Percentiles rank a stretch among this genome's conserved stretches.
phyloP scores from a whole-genome alignment of 305 asterid species.

The Fraxinus baroniana region DNA sequence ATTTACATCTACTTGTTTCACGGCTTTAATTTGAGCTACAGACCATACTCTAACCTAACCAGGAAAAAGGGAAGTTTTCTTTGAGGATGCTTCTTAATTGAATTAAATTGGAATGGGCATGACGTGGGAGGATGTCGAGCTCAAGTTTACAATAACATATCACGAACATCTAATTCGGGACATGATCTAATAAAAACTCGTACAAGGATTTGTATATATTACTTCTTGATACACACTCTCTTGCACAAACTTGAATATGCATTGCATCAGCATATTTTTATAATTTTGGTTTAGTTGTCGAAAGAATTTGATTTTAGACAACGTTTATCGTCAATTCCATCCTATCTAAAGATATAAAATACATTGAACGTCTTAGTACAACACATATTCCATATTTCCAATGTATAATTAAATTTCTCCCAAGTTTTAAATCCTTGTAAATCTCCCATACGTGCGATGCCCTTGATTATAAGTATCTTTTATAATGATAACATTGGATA shows the following conservation, averaged over 20 bases:
- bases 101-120: too few relatives aligned
- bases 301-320: not conserved
- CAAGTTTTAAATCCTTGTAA: not conserved
- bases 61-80: too few relatives aligned
- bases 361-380: not conserved
- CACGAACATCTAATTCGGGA: not conserved
- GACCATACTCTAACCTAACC: too few relatives aligned
- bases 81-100: too few relatives aligned
- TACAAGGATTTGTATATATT: not conserved
- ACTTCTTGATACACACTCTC: not conserved
- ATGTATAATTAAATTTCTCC: not conserved
- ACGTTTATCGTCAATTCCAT: not conserved
- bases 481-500: slow-evolving; percentile 36
- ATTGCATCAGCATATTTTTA: not conserved
- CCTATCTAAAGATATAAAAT: not conserved
- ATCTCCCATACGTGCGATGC: not conserved
- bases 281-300: not conserved
- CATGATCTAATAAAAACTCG: not conserved
- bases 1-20: too few relatives aligned
- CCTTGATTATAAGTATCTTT: not conserved
- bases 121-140: not conserved
- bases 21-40: too few relatives aligned
- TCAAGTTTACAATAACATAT: not conserved
- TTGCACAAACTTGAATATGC: not conserved
- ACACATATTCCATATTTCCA: not conserved